Conservation (phyloP, 2,329 filamentous ascomycete species). For the Apiospora kogelbergensis region DNA sequence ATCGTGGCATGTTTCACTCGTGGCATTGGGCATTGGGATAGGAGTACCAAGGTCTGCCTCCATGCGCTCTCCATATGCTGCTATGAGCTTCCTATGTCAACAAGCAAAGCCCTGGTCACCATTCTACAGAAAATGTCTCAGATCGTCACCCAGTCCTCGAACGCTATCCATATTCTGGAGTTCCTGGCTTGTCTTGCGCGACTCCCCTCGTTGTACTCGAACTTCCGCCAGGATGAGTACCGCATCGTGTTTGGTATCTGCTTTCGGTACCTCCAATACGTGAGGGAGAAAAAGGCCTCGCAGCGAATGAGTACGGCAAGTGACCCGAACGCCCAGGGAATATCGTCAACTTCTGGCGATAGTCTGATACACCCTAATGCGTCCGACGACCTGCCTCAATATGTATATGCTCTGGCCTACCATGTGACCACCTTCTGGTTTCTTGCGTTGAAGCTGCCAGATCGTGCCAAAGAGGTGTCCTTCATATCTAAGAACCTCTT, state of each 20-base stretch:
- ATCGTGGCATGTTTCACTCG: constrained; percentile 83
- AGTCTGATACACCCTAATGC: constrained; percentile 29
- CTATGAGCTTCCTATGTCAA: constrained; percentile 86
- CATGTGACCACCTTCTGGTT: constrained; percentile 99
- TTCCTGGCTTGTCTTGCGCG: constrained; percentile 89
- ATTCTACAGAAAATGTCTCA: constrained; percentile 93
- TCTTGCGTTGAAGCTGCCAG: constrained; percentile 79
- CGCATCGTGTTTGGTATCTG: constrained; percentile 94
- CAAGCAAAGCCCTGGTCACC: constrained; percentile 79
- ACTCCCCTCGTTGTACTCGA: constrained; percentile 79
- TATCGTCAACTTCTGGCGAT: not conserved
- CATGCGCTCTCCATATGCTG: constrained; percentile 94
- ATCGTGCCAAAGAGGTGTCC: constrained; percentile 79
- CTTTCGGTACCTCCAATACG: constrained; percentile 88
- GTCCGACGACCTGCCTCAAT: constrained; percentile 81
- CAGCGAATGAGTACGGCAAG: constrained; percentile 18
- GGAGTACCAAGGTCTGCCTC: constrained; percentile 88
- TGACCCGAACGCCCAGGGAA: constrained; percentile 24
- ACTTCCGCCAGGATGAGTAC: constrained; percentile 89
- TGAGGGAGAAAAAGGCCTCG: constrained; percentile 62
- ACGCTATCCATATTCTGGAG: constrained; percentile 93
- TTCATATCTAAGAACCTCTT: constrained; percentile 91
- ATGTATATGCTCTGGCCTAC: constrained; percentile 90
- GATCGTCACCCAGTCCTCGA: constrained; percentile 89
- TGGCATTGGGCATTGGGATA: constrained; percentile 80